Conservation (phyloP, 331 rosid genomes). For the Cucumis variabilis region DNA sequence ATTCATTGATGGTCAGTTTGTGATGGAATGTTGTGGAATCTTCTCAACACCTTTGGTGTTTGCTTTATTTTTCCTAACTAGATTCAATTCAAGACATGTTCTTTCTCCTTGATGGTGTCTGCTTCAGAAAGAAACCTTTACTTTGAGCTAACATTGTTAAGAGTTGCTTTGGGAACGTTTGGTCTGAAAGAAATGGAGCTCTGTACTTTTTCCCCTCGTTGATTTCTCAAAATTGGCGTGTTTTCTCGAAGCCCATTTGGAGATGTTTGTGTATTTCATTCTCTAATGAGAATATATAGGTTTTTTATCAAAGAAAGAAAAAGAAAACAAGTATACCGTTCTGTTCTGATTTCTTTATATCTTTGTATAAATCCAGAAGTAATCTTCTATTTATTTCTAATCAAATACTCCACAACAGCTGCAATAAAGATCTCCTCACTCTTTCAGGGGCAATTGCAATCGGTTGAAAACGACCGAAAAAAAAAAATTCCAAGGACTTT, state of each 20-base stretch:
- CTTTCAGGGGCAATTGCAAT: not conserved
- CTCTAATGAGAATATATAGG: not conserved
- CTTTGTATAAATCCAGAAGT: not conserved
- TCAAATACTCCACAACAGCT: not conserved
- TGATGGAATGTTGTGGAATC: not conserved
- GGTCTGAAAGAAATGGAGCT: constrained; percentile 20
- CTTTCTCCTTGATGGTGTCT: not conserved
- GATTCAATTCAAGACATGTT: not conserved
- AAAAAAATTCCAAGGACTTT: not conserved
- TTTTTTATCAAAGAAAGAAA: not conserved
- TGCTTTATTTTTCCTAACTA: not conserved
- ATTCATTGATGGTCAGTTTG: not conserved
- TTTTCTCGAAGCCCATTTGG: not conserved
- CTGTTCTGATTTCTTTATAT: not conserved
- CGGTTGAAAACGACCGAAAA: not conserved
- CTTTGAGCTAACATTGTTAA: not conserved
- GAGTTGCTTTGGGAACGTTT: not conserved
- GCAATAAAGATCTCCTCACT: not conserved
- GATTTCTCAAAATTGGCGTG: not conserved
- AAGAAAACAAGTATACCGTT: not conserved
- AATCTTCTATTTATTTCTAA: not conserved
- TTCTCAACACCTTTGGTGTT: constrained; percentile 20
- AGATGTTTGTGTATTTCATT: not conserved
- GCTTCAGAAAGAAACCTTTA: not conserved
- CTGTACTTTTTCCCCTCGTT: not conserved